Evolutionary conservation across 192 early-diverging fungal genomes (phyloP).

Genomic region (Glomus cerebriforme): DNA sequence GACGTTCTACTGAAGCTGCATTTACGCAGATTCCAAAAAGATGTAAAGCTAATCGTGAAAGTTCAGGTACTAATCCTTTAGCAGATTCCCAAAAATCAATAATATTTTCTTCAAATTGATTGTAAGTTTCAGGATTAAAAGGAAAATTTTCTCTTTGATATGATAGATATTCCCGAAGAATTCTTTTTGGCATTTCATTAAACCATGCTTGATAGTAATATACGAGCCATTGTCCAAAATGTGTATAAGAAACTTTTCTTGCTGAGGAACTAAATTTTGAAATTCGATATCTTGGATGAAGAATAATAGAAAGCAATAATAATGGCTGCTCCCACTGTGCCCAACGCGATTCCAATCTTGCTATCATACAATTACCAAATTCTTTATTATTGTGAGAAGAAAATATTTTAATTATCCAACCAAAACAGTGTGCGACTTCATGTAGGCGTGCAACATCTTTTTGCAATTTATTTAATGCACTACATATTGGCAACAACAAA

Average conservation of each 20-base stretch:
- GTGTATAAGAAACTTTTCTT: neutral
- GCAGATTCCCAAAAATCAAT: neutral
- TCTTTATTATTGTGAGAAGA: neutral
- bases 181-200: neutral
- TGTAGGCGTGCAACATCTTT: neutral
- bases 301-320: neutral
- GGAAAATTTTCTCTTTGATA: neutral
- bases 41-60: neutral
- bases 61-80: neutral
- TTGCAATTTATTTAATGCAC: neutral
- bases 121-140: slow-evolving; percentile 2
- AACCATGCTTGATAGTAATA: slow-evolving; percentile 29
- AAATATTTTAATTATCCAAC: neutral
- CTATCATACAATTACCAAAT: neutral
- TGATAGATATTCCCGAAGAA: slow-evolving; percentile 4
- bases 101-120: slow-evolving; percentile 17
- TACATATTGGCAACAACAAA: neutral
- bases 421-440: neutral
- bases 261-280: neutral
- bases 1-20: neutral
- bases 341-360: neutral
- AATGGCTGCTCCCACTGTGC: neutral
- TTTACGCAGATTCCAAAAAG: neutral
- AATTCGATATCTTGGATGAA: neutral
- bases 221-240: slow-evolving; percentile 4